Conservation (phyloP, 2,329 filamentous ascomycete genomes). For the Trichoderma breve region DNA sequence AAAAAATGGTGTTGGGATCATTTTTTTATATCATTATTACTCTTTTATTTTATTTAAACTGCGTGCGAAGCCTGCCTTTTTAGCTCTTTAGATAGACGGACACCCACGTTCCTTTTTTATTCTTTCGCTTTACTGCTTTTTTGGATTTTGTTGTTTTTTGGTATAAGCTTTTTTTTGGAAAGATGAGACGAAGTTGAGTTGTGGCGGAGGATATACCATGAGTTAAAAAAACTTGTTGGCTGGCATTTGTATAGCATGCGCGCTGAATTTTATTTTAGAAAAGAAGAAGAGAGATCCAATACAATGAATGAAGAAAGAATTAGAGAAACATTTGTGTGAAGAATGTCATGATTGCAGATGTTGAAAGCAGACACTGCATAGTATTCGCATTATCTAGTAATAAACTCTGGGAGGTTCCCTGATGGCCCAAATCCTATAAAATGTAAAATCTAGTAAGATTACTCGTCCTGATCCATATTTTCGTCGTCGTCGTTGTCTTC, state of each 20-base stretch:
- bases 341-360: not conserved
- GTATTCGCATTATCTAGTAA: too few species aligned
- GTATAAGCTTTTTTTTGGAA: not conserved
- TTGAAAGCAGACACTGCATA: not conserved
- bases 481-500: not conserved
- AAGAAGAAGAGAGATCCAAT: not conserved
- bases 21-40: not conserved
- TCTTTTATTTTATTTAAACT: not conserved
- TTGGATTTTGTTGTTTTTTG: not conserved
- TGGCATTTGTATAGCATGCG: not conserved
- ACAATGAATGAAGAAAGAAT: not conserved
- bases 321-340: not conserved
- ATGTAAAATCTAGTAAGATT: not conserved
- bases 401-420: too few species aligned
- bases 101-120: constrained; percentile 16
- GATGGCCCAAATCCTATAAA: not conserved
- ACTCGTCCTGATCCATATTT: not conserved
- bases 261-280: not conserved
- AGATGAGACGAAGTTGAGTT: not conserved
- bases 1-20: constrained; percentile 18
- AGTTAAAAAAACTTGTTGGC: constrained; percentile 12
- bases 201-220: constrained; percentile 22
- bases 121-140: not conserved
- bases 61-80: not conserved
- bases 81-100: constrained; percentile 16